These are phyloP conservation scores for Favolaschia claudopus DNA, from an alignment of 768 basidiomycete species.

Conservation along the genomic window DNA sequence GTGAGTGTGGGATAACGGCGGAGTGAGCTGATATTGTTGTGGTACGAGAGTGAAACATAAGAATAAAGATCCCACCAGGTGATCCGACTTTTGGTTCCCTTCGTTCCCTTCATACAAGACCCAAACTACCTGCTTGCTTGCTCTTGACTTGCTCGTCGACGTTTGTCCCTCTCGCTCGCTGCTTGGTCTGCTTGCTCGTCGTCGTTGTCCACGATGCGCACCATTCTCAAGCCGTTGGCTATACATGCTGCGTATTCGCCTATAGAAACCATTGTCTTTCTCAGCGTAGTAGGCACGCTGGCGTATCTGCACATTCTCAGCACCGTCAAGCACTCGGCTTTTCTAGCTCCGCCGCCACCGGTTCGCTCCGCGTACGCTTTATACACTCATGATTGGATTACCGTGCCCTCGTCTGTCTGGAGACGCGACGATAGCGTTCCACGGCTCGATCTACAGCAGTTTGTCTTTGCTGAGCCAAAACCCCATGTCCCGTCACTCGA, in stretches of 20 bases:
- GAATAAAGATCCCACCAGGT: no score
- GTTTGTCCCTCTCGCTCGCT: no score
- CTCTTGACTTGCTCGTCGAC: no score
- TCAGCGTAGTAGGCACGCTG: slow-evolving; percentile 88
- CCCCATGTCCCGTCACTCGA: slow-evolving; percentile 41
- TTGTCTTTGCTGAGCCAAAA: slow-evolving; percentile 64
- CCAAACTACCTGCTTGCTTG: no score
- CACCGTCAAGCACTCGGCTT: slow-evolving; percentile 88
- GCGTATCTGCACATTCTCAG: slow-evolving; percentile 94
- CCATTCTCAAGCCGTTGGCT: slow-evolving; percentile 71
- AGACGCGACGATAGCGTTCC: slow-evolving; percentile 37
- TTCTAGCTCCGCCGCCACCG: slow-evolving; percentile 66
- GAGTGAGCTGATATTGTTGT: no score
- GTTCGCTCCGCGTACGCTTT: slow-evolving; percentile 65
- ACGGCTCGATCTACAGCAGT: slow-evolving; percentile 75
- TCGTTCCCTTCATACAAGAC: no score
- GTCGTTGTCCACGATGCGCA: slow-evolving; percentile 61
- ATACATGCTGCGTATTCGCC: slow-evolving; percentile 77
- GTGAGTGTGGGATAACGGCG: no score
- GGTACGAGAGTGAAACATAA: no score
- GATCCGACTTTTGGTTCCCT: no score
- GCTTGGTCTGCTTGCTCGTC: no score
- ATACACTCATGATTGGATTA: slow-evolving; percentile 67
- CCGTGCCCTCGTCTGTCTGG: slow-evolving; percentile 65
- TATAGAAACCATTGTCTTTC: slow-evolving; percentile 90